Evolutionary conservation across 2,329 filamentous ascomycete genomes (phyloP).

Genomic region (Karstenula rhodostoma): DNA sequence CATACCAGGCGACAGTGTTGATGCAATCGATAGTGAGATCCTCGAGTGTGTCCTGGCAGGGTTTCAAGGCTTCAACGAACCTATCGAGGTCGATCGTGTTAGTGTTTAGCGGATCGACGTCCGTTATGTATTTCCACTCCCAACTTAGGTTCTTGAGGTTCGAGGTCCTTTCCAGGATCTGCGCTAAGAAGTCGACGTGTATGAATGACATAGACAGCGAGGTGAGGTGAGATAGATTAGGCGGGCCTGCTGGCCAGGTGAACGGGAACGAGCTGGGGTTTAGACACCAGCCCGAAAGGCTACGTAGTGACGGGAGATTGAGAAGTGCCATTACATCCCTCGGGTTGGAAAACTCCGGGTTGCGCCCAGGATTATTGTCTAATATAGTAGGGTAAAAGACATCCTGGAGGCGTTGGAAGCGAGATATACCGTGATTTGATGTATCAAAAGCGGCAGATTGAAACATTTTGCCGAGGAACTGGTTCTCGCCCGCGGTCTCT

Average conservation of each 20-base stretch:
- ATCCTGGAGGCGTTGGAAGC: constrained; percentile 3
- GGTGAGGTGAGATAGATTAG: constrained; percentile 1
- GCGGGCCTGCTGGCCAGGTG: constrained; percentile 2
- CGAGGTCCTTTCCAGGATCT: not conserved
- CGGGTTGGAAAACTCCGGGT: constrained; percentile 3
- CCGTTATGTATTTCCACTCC: constrained; percentile 8
- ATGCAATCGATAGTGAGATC: constrained; percentile 11
- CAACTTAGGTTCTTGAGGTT: constrained; percentile 3
- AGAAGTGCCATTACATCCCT: constrained; percentile 9
- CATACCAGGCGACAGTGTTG: not conserved
- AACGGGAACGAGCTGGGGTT: constrained; percentile 11
- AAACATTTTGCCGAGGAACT: constrained; percentile 9
- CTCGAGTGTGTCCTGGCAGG: constrained; percentile 12
- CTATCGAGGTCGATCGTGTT: constrained; percentile 7
- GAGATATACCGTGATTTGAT: constrained; percentile 6
- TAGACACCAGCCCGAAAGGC: constrained; percentile 5
- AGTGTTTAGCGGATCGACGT: constrained; percentile 3
- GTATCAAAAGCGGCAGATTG: constrained; percentile 8
- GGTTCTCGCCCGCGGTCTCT: constrained; percentile 8
- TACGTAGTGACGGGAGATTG: constrained; percentile 8
- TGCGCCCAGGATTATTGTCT: constrained; percentile 1
- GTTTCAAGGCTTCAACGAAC: constrained; percentile 12
- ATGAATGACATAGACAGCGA: constrained; percentile 10
- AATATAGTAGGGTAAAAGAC: constrained; percentile 3
- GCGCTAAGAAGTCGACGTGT: constrained; percentile 5